Evolutionary conservation across 306 rosid genomes (phyloP), one percentile per base, ranked within the genome.

Genomic region (Trichosanthes cucumerina): DNA sequence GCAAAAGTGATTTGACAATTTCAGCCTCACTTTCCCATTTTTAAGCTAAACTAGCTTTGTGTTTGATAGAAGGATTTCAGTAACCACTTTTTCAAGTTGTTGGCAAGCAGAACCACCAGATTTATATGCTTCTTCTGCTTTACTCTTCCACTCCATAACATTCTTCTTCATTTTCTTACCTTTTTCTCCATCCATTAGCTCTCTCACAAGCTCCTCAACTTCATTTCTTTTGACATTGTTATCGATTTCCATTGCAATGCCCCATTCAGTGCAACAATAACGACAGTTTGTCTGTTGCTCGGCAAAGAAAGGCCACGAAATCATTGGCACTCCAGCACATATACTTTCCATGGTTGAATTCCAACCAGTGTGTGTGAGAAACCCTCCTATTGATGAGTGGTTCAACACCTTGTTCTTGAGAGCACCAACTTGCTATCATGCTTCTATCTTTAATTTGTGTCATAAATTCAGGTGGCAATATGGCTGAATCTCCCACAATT

Each of bases 401-500:
- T 81, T 83, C 14, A 88, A 81, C 31, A 86, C 85, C 85, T 70
- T 86, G 71, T 75, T 86, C 92, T 85, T 86, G 89, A 5, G 85
- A 81, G 75, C 90, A 88, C 92, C 92, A 88, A 24, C 86, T 75
- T 66, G 79, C 59, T n/a, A 84, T 24, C 26, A 86, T 6, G 14
- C 85, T 76, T 73, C 83, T 86, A 1, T 81, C 87, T 81, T 81
- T 81, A 18, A 79, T 84, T 79, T 83, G 66, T 23, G 31, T 28
- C 0, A 75, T 39, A 65, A 84, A 71, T 38, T 88, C 85, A 1
- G 46, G 72, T 23, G 87, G 88, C 66, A 85, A 68, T 34, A 85
- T 33, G 0, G 77, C 65, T 0, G 80, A 69, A 11, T 82, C 86
- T 1, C 78, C 84, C 7, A 34, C 62, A 23, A 88, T 75, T n/a